A percentile compares a stretch with the other conserved stretches of the same genome.
These are phyloP conservation scores for Mycena rebaudengoi DNA, from an alignment of 768 basidiomycete genomes.

Conservation along the genomic window DNA sequence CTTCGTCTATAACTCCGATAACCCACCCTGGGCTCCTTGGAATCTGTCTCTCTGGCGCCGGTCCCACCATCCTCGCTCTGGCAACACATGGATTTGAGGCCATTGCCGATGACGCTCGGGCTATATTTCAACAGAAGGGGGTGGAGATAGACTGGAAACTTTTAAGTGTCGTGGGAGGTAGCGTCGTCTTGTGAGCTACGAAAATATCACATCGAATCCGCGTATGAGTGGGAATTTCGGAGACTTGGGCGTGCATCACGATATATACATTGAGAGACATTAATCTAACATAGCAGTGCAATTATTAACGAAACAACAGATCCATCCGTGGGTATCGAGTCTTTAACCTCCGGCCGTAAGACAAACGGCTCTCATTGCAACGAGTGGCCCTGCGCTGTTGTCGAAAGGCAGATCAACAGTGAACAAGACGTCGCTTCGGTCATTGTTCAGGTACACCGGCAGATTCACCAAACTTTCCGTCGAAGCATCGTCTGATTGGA, in stretches of 20 bases:
- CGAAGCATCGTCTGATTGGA: constrained; percentile 60
- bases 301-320: constrained; percentile 25
- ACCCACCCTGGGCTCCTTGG: constrained; percentile 96
- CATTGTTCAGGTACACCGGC: constrained; percentile 92
- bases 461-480: constrained; percentile 68
- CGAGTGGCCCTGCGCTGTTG: constrained; percentile 67
- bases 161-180: constrained; percentile 67
- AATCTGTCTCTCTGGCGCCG: constrained; percentile 97
- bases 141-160: constrained; percentile 93
- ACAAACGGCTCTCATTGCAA: constrained; percentile 90
- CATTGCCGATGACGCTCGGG: constrained; percentile 84
- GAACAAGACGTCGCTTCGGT: constrained; percentile 91
- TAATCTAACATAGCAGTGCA: constrained; percentile 25
- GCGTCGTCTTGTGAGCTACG: constrained; percentile 38
- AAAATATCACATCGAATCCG: no score
- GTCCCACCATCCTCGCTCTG: constrained; percentile 95
- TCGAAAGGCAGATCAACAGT: constrained; percentile 88
- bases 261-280: constrained; percentile 25
- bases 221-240: no score
- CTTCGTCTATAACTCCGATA: constrained; percentile 84
- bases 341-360: constrained; percentile 79
- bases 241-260: no score
- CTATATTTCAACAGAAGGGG: constrained; percentile 73
- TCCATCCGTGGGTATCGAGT: constrained; percentile 25
- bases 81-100: constrained; percentile 85